Evolutionary conservation across 371 early-diverging fungal genomes (phyloP), one percentile per base, ranked within the genome.

Genomic region (Rhizopus stolonifer): DNA sequence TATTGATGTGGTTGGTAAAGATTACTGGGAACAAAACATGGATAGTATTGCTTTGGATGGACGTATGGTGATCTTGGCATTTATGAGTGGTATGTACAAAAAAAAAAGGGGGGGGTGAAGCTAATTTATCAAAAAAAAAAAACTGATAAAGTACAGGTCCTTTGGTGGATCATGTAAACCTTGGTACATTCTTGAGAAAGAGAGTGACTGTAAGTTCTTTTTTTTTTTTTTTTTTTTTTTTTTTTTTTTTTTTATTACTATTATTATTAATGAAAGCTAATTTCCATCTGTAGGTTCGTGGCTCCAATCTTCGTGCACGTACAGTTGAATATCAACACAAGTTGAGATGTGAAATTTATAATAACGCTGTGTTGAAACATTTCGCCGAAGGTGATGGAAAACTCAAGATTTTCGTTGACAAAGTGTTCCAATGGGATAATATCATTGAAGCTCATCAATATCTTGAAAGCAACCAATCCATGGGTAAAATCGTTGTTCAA

Each of bases 1-100:
- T 34, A 72, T 90, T 40, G 92, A 92, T 53, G 83, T 85, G 52
- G 68, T 92, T 19, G 89, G 87, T 46, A 85, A 77, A 17, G 62
- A 77, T 31, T 87, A 89, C 69, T 88, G 82, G 77, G 55, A 67
- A 17, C 59, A 77, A 26, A 90, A 92, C 58, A 53, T 90, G 5
- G 72, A 69, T 11, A 65, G 76, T 0, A 58, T 89, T 25, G 86
- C 85, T 15, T 9, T 72, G 5, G 92, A 90, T 65, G 90, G 89
- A 5, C 81, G 84, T 44, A 82, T 89, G 82, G 85, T 86, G 21
- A 74, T 90, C 46, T 75, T 89, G 23, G 88, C 84, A 2, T 74
- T 77, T 26, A 65, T 88, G 72, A 81, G 83, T 51, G 36, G 36
- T 29, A 29, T 7, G 10, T 7, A 29, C 10, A 29, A 10, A 29